phyloP scores from a whole-genome alignment of 441 rosid species.

The Manihot esculenta region DNA sequence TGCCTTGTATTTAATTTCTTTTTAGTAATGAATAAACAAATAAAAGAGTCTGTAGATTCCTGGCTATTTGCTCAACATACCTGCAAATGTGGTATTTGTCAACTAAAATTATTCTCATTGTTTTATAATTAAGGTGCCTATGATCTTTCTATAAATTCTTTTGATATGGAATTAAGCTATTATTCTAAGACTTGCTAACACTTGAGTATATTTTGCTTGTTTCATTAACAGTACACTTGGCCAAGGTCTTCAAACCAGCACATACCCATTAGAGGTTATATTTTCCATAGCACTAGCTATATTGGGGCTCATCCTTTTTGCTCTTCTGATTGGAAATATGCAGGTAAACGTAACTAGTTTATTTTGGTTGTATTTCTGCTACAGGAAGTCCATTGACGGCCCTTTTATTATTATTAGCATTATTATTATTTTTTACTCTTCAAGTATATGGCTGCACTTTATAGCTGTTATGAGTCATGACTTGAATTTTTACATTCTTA shows the following conservation, averaged over 20 bases:
- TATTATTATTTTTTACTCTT: too few species aligned
- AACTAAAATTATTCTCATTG: not conserved
- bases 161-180: not conserved
- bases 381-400: not conserved
- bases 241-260: constrained; percentile 96
- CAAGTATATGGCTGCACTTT: not conserved
- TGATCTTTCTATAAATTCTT: not conserved
- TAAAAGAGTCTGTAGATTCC: not conserved
- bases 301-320: constrained; percentile 92
- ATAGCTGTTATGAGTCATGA: not conserved
- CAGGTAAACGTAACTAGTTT: constrained; percentile 51
- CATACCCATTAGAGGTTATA: constrained; percentile 81
- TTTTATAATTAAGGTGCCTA: not conserved
- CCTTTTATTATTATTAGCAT: too few species aligned
- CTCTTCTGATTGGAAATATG: constrained; percentile 98
- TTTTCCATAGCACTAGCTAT: constrained; percentile 89
- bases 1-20: not conserved
- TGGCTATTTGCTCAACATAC: not conserved
- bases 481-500: not conserved
- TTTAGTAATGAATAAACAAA: not conserved
- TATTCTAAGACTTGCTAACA: not conserved
- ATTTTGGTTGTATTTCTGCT: not conserved
- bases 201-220: constrained; percentile 15
- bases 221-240: constrained; percentile 80
- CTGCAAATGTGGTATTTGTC: not conserved